Percentiles rank a stretch among this genome's conserved stretches.
These are phyloP conservation scores for Psilocybe cyanescens DNA, from an alignment of 768 basidiomycete species.

Conservation along the genomic window DNA sequence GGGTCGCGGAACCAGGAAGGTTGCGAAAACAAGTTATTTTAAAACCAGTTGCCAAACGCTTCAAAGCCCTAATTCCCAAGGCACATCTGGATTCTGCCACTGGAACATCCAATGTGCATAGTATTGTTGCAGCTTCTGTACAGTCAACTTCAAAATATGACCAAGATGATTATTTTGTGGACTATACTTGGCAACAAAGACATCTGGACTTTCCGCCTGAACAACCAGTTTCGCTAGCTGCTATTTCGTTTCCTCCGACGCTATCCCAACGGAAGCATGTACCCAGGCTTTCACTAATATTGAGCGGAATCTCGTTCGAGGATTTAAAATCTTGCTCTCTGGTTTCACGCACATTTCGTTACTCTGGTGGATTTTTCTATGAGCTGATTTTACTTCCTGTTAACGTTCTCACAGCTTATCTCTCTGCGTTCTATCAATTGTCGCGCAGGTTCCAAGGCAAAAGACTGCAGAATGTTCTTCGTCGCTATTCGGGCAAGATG, in stretches of 20 bases:
- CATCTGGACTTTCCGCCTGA: constrained; percentile 36
- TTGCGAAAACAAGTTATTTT: neutral
- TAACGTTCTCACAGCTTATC: constrained; percentile 49
- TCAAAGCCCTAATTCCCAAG: constrained; percentile 2
- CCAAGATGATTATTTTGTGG: neutral
- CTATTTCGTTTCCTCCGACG: constrained; percentile 61
- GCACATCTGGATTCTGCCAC: neutral
- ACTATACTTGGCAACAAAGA: neutral
- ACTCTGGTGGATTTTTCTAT: constrained; percentile 15
- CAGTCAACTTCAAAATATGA: neutral
- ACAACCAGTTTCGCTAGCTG: constrained; percentile 37
- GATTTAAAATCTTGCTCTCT: constrained; percentile 51
- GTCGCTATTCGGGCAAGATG: constrained; percentile 44
- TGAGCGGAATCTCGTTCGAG: constrained; percentile 47
- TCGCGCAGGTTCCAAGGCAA: constrained; percentile 48
- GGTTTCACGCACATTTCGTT: constrained; percentile 44
- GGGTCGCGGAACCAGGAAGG: neutral
- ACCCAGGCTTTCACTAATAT: constrained; percentile 51
- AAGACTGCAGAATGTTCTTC: constrained; percentile 45
- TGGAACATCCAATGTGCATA: too few species aligned
- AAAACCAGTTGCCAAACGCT: neutral
- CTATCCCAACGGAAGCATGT: constrained; percentile 62
- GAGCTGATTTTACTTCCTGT: neutral
- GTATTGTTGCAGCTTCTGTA: neutral
- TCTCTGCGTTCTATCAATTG: constrained; percentile 60